phyloP scores from a whole-genome alignment of 192 early-diverging fungal genomes.

The Coemansia sp. region DNA sequence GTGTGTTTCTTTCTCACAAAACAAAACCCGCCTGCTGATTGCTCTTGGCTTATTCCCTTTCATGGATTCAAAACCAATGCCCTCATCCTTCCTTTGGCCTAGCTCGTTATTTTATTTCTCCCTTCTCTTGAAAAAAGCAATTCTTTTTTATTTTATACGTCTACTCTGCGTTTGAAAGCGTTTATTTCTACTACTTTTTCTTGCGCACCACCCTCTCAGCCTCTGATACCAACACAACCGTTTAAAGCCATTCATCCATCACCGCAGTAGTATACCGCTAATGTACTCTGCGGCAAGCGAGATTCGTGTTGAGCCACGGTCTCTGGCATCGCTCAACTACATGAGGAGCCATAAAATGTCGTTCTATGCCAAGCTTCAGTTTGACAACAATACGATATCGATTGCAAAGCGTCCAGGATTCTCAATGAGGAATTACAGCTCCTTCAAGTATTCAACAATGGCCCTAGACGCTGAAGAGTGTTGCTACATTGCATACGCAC shows the following conservation, averaged over 20 bases:
- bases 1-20: background rate
- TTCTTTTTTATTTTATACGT: background rate
- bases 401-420: slow-evolving; percentile 5
- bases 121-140: too few relatives aligned
- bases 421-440: background rate
- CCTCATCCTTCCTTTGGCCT: background rate
- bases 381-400: background rate
- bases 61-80: background rate
- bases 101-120: too few relatives aligned
- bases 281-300: background rate
- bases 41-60: background rate
- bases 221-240: too few relatives aligned
- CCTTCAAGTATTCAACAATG: background rate
- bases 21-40: background rate
- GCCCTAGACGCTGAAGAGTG: background rate
- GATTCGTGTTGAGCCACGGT: background rate
- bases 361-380: background rate
- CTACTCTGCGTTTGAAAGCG: too few relatives aligned
- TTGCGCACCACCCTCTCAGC: background rate
- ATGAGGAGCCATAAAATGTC: background rate
- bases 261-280: background rate
- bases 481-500: background rate
- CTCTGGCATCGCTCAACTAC: background rate
- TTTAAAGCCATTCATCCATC: too few relatives aligned
- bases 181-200: background rate